Percentiles rank a stretch among this genome's conserved stretches.
Evolutionary conservation across 73 alveolate species (phyloP).

Genomic region (Uronychia setigera): DNA sequence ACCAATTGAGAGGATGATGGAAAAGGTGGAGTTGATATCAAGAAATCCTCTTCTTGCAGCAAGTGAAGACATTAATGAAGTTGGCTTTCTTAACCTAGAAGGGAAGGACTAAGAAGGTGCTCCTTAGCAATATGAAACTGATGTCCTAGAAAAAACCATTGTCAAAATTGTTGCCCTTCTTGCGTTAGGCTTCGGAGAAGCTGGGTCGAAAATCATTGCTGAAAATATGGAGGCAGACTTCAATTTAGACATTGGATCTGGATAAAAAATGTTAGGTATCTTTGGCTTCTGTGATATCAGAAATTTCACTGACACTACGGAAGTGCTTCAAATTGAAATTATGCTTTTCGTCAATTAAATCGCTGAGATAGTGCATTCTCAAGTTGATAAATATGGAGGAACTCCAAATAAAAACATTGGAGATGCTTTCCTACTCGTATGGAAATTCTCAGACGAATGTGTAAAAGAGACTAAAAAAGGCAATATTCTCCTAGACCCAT

Average conservation of each 20-base stretch:
- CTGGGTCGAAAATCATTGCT: constrained; percentile 87
- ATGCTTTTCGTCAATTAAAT: constrained; percentile 92
- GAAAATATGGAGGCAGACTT: constrained; percentile 62
- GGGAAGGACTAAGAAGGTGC: background rate
- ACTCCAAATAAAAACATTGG: constrained; percentile 93
- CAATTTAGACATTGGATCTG: constrained; percentile 41
- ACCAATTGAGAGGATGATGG: constrained; percentile 77
- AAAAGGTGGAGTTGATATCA: constrained; percentile 63
- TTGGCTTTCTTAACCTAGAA: constrained; percentile 68
- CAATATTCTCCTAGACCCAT: background rate
- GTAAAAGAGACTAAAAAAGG: background rate
- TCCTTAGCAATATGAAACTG: background rate
- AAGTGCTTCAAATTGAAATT: constrained; percentile 72
- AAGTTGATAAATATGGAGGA: constrained; percentile 93
- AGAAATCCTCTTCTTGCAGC: constrained; percentile 73
- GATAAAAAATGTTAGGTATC: constrained; percentile 76
- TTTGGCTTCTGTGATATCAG: constrained; percentile 94
- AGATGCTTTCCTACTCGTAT: constrained; percentile 89
- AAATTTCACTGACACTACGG: constrained; percentile 90
- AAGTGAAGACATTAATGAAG: constrained; percentile 40
- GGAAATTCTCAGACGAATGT: constrained; percentile 78
- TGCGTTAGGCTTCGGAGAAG: constrained; percentile 83
- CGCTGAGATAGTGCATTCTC: constrained; percentile 85
- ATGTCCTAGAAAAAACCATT: constrained; percentile 51
- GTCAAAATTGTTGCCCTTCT: constrained; percentile 85